Evolutionary conservation across 2,329 filamentous ascomycete species (phyloP).

Genomic region (Aureobasidium sp.): DNA sequence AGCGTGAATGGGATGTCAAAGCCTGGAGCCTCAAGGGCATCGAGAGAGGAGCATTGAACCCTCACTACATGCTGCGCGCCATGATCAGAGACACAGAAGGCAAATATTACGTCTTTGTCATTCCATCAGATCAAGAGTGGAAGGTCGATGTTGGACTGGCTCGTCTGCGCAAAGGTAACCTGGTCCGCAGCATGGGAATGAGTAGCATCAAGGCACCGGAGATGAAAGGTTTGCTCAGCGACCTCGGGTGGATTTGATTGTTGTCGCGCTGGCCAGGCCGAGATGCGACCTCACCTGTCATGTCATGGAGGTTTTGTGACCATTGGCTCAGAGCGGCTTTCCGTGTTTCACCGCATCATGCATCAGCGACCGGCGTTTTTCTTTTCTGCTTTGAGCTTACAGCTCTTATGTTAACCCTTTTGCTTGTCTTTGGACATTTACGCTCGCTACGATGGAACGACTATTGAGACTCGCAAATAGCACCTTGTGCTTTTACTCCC

Average conservation of each 20-base stretch:
- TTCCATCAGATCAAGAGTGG: conserved; percentile 54
- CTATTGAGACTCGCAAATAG: conserved; percentile 1
- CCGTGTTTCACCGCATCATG: conserved; percentile 10
- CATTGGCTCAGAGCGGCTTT: not conserved
- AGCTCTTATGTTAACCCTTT: not conserved
- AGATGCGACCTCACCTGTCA: not conserved
- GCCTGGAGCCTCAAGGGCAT: conserved; percentile 92
- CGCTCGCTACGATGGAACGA: conserved; percentile 5
- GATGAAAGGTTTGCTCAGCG: conserved; percentile 31
- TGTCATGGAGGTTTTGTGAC: not conserved
- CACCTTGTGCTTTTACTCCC: conserved; percentile 10
- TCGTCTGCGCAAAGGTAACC: conserved; percentile 48
- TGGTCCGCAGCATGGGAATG: conserved; percentile 49
- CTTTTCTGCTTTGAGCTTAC: conserved; percentile 8
- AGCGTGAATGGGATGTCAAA: conserved; percentile 97
- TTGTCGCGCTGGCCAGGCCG: not conserved
- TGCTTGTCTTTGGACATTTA: not conserved
- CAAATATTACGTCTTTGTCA: conserved; percentile 55
- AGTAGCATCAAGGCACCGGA: conserved; percentile 45
- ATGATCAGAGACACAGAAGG: conserved; percentile 53
- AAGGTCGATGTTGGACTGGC: conserved; percentile 55
- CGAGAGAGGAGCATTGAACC: conserved; percentile 42
- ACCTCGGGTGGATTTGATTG: conserved; percentile 28
- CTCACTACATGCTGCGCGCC: conserved; percentile 47
- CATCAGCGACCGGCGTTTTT: conserved; percentile 17